Conservation (phyloP, 208 protist species). For the Crithidia mellificae region DNA sequence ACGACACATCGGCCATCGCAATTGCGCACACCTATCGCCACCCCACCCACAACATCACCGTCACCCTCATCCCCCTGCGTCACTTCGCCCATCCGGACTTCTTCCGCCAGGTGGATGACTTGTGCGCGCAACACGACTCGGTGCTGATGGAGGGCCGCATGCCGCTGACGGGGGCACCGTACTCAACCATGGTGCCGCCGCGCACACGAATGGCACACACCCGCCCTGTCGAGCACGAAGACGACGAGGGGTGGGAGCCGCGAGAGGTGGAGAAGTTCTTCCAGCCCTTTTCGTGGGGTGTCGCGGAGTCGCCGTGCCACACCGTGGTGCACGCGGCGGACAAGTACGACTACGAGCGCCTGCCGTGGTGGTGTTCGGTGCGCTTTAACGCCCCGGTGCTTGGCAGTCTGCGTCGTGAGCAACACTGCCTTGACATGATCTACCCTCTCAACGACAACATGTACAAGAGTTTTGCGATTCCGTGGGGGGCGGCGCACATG, state of each 20-base stretch:
- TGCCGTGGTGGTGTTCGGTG: slow-evolving; percentile 82
- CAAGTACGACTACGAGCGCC: slow-evolving; percentile 82
- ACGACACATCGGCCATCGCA: slow-evolving; percentile 33
- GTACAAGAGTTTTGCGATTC: slow-evolving; percentile 85
- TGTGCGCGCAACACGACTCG: slow-evolving; percentile 82
- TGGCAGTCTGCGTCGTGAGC: slow-evolving; percentile 69
- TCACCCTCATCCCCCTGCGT: slow-evolving; percentile 77
- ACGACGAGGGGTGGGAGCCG: slow-evolving; percentile 87
- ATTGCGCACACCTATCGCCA: slow-evolving; percentile 77
- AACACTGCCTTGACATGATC: slow-evolving; percentile 85
- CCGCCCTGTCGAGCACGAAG: slow-evolving; percentile 60
- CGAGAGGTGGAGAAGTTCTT: slow-evolving; percentile 71
- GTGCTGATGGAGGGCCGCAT: slow-evolving; percentile 86
- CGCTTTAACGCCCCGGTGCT: slow-evolving; percentile 77
- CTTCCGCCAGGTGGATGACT: slow-evolving; percentile 75
- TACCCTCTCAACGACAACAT: slow-evolving; percentile 47
- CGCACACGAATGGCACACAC: slow-evolving; percentile 29
- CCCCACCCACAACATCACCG: slow-evolving; percentile 40
- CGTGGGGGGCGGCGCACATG: slow-evolving; percentile 86
- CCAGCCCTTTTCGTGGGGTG: slow-evolving; percentile 90
- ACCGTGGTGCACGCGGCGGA: slow-evolving; percentile 87
- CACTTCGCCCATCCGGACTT: slow-evolving; percentile 86
- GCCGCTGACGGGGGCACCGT: slow-evolving; percentile 59
- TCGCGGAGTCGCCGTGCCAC: slow-evolving; percentile 64
- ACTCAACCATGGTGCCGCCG: slow-evolving; percentile 76